Evolutionary conservation across 1,139 yeast genomes (phyloP), one percentile per base, ranked within the genome.

Genomic region (Suhomyces kunorum): DNA sequence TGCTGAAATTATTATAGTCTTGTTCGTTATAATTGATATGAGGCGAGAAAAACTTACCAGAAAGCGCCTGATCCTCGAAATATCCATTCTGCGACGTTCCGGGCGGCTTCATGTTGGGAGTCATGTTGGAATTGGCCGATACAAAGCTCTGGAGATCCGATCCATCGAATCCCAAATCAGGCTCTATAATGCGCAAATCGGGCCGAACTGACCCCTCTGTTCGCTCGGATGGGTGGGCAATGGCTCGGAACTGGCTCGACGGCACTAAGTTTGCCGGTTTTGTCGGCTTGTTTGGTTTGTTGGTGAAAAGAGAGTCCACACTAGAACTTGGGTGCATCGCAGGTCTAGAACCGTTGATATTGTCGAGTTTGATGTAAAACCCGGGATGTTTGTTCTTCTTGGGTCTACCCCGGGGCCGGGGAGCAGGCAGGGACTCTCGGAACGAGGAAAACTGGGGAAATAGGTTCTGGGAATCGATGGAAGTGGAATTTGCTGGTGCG

Each of bases 81-180:
- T 69, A 70, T n/a, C 64, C 72, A 31, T 51, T 43, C 6, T 49
- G 50, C 31, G 53, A 56, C 5, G 63, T 50, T 7, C 64, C 63
- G 1, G 76, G 76, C 1, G 76, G 75, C 32, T 66, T 67, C 68
- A 69, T 64, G 6, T 63, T 58, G 0, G 76, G 76, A 0, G 77
- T 71, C 14, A 67, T 48, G 37, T 51, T 55, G 49, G 40, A 51
- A 34, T 42, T 46, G 14, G 32, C 42, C 37, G 36, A 50, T 36
- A 27, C 38, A 31, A 40, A 44, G 15, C 44, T 44, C 16, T 38
- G 45, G n/a, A 45, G 31, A 2, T 41, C 48, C 14, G 40, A 36
- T 9, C 43, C 46, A 12, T 47, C 50, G 15, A 39, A 45, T n/a
- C 49, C 57, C 18, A 49, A 36, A 36, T 59, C 64, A 1, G 61